Conservation (phyloP, 345 rosid genomes). For the Aethionema arabicum region DNA sequence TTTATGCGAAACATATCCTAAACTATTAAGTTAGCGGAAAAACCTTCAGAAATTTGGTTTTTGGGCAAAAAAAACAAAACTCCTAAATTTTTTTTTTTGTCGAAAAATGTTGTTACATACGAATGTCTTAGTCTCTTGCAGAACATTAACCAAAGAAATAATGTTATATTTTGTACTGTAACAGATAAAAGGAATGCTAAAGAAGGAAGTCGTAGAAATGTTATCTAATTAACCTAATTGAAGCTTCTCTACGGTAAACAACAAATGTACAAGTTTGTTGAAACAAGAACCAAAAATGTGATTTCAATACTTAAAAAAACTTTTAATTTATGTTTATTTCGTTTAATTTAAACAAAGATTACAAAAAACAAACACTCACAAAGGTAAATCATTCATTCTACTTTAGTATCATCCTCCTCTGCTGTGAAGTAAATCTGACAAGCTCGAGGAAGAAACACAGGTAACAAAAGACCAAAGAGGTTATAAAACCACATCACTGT, state of each 20-base stretch:
- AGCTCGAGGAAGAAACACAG: slow-evolving; percentile 77
- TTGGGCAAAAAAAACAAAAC: too few relatives aligned
- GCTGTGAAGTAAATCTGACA: slow-evolving; percentile 57
- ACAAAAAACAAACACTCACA: neutral
- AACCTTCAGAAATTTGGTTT: too few relatives aligned
- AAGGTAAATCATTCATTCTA: slow-evolving; percentile 23
- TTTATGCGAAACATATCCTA: too few relatives aligned
- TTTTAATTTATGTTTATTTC: neutral
- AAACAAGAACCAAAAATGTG: neutral
- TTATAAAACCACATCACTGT: slow-evolving; percentile 76
- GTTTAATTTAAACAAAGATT: neutral
- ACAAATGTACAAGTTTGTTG: too few relatives aligned
- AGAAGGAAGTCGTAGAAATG: slow-evolving; percentile 29
- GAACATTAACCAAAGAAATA: neutral
- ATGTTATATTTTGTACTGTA: neutral
- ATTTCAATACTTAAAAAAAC: neutral
- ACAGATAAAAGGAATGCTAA: slow-evolving; percentile 34
- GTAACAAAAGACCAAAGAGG: slow-evolving; percentile 77
- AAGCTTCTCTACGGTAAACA: too few relatives aligned
- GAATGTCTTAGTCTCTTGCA: too few relatives aligned
- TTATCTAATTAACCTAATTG: slow-evolving; percentile 1
- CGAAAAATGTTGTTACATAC: too few relatives aligned
- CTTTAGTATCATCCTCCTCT: slow-evolving; percentile 24
- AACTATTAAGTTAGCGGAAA: too few relatives aligned
- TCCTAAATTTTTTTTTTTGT: too few relatives aligned